Percentiles rank a stretch among this genome's conserved stretches.
These are phyloP conservation scores for Furcasterigmium furcatum DNA, from an alignment of 2,329 filamentous ascomycete genomes.

Conservation along the genomic window DNA sequence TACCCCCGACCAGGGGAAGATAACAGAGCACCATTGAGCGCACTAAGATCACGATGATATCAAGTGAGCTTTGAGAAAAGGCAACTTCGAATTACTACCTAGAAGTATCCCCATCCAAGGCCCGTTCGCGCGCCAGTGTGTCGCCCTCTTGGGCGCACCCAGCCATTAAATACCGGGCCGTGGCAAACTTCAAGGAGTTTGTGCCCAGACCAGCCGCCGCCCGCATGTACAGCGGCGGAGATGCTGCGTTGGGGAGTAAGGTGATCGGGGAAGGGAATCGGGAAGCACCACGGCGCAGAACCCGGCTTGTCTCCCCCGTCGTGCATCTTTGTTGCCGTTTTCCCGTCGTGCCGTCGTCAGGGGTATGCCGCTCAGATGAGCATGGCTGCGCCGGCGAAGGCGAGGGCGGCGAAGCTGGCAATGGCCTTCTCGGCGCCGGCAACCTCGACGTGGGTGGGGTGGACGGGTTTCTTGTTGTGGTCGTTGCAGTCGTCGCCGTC, in stretches of 20 bases:
- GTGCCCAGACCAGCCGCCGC: not conserved
- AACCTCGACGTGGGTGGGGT: constrained; percentile 7
- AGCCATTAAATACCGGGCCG: not conserved
- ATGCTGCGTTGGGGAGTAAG: not conserved
- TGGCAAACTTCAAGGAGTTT: not conserved
- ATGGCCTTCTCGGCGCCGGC: constrained; percentile 11
- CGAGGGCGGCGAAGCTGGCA: constrained; percentile 12
- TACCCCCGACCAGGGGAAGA: too few species aligned
- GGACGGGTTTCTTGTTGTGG: not conserved
- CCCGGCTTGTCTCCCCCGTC: too few species aligned
- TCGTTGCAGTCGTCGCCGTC: not conserved
- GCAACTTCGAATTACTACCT: not conserved
- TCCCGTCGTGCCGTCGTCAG: too few species aligned
- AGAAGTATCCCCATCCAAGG: not conserved
- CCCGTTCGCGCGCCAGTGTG: not conserved
- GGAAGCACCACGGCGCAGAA: not conserved
- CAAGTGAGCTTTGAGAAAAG: not conserved
- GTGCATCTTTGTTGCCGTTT: not conserved
- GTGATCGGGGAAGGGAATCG: not conserved
- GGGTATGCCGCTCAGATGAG: constrained; percentile 7
- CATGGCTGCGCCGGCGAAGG: constrained; percentile 10
- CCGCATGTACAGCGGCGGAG: not conserved
- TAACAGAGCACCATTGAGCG: too few species aligned
- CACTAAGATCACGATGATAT: not conserved
- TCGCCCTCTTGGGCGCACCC: not conserved